These are phyloP conservation scores for Aspergillaceae sp. DNA, from an alignment of 2,329 filamentous ascomycete species.

Conservation along the genomic window DNA sequence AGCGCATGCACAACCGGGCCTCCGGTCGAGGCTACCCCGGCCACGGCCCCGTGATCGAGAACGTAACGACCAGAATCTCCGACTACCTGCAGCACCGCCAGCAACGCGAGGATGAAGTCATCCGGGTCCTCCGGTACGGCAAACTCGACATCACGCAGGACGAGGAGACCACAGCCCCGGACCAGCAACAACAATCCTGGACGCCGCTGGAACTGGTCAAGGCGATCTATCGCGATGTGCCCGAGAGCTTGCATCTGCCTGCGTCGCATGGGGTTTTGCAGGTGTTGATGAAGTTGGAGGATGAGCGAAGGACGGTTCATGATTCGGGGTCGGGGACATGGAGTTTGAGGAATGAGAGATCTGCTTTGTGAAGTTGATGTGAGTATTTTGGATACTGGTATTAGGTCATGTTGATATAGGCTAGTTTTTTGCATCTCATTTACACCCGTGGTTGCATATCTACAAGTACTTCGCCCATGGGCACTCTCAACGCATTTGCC, in stretches of 20 bases:
- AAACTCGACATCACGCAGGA: conserved; percentile 23
- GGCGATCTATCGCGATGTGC: conserved; percentile 73
- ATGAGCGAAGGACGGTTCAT: conserved; percentile 57
- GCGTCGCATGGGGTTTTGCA: conserved; percentile 69
- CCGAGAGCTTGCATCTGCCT: conserved; percentile 63
- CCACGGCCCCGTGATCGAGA: conserved; percentile 69
- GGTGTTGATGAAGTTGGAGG: conserved; percentile 68
- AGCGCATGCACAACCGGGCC: conserved; percentile 56
- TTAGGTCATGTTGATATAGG: too few relatives aligned
- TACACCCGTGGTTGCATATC: too few relatives aligned
- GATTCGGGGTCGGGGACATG: conserved; percentile 22
- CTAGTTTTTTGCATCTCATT: too few relatives aligned
- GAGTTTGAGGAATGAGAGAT: conserved; percentile 20
- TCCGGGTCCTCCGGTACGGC: conserved; percentile 51
- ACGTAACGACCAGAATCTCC: conserved; percentile 61
- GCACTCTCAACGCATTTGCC: too few relatives aligned
- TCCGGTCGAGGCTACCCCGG: conserved; percentile 70
- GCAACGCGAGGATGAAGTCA: conserved; percentile 68
- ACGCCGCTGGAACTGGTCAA: conserved; percentile 75
- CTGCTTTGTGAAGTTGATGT: conserved; percentile 19
- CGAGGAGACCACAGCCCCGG: conserved; percentile 23
- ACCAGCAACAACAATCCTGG: conserved; percentile 42
- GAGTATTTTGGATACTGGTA: too few relatives aligned
- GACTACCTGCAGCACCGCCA: conserved; percentile 80
- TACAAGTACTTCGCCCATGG: too few relatives aligned